These are phyloP conservation scores for Phytopythium vexans DNA, from an alignment of 352 stramenopile species.

Conservation along the genomic window DNA sequence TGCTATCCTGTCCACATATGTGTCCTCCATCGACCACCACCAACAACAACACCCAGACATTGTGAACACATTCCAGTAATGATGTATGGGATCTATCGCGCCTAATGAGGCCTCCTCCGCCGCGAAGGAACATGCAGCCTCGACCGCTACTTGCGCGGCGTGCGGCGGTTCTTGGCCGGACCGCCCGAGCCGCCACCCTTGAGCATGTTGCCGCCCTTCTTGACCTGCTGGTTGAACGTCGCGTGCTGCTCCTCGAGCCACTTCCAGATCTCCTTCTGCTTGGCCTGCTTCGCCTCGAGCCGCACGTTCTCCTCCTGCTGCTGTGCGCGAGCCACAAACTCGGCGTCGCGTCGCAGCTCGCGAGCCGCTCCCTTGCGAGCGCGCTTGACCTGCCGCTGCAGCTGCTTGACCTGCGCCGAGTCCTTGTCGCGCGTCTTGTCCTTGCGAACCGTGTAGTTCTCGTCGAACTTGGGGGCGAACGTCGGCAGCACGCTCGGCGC, in stretches of 20 bases:
- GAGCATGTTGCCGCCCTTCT: constrained; percentile 93
- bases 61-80: too few relatives aligned
- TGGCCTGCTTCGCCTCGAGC: constrained; percentile 80
- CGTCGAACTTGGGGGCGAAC: constrained; percentile 89
- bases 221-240: constrained; percentile 97
- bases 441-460: constrained; percentile 91
- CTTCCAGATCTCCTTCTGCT: constrained; percentile 93
- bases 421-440: constrained; percentile 85
- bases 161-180: constrained; percentile 9
- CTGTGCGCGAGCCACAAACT: constrained; percentile 93
- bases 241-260: constrained; percentile 97
- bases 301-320: constrained; percentile 83
- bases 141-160: constrained; percentile 1
- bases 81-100: too few relatives aligned
- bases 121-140: neutral
- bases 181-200: constrained; percentile 87
- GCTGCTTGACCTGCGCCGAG: constrained; percentile 85
- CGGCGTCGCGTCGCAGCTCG: constrained; percentile 92
- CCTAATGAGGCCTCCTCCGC: too few relatives aligned
- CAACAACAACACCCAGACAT: too few relatives aligned
- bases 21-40: too few relatives aligned
- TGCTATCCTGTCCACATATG: too few relatives aligned
- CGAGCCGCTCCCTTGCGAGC: constrained; percentile 94
- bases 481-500: constrained; percentile 64
- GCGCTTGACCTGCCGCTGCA: constrained; percentile 95